These are phyloP conservation scores for Cystobasidiaceae sp. DNA, from an alignment of 1,284 basidiomycete genomes.

Conservation along the genomic window DNA sequence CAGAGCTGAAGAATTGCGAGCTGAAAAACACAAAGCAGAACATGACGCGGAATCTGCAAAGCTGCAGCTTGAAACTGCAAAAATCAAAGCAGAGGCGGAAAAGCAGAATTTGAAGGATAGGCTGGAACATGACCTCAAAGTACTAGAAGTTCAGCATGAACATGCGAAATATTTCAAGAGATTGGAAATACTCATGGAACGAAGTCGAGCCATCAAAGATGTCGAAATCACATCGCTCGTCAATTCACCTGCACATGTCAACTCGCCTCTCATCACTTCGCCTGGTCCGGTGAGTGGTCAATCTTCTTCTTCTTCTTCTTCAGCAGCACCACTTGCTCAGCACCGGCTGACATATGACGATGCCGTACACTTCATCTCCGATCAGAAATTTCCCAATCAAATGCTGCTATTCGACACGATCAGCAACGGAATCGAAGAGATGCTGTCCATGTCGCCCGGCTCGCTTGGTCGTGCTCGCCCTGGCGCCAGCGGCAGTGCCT, in stretches of 20 bases:
- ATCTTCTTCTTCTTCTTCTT: too few relatives aligned
- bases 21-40: background rate
- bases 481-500: background rate
- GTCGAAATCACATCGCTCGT: background rate
- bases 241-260: background rate
- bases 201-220: slow-evolving; percentile 11
- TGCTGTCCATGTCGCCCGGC: slow-evolving; percentile 1
- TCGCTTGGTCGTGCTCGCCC: background rate
- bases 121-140: slow-evolving; percentile 6
- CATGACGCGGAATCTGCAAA: background rate
- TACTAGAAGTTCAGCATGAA: slow-evolving; percentile 8
- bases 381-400: background rate
- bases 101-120: background rate
- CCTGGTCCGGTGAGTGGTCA: background rate
- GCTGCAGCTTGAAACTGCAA: background rate
- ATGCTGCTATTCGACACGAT: slow-evolving; percentile 1
- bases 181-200: slow-evolving; percentile 6
- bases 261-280: too few relatives aligned
- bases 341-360: background rate
- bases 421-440: slow-evolving; percentile 2
- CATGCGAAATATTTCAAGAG: slow-evolving; percentile 2
- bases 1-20: slow-evolving; percentile 3
- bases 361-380: background rate
- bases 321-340: background rate
- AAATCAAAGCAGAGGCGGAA: background rate